Conservation (phyloP, 2,329 filamentous ascomycete genomes). For the Leptosphaerulina australis region DNA sequence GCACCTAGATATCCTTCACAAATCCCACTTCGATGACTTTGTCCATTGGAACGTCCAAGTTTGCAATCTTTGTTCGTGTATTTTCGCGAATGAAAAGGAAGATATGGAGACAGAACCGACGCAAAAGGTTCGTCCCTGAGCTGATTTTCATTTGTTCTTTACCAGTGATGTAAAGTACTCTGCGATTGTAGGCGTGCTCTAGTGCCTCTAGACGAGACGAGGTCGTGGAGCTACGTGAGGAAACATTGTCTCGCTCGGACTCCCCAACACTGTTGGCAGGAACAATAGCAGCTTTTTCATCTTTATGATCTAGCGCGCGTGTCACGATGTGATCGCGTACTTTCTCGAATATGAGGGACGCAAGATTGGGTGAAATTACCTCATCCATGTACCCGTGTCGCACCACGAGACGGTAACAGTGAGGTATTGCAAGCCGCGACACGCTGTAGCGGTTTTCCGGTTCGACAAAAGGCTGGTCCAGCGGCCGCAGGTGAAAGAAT, state of each 20-base stretch:
- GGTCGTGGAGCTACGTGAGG: conserved; percentile 30
- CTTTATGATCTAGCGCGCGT: conserved; percentile 37
- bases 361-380: conserved; percentile 69
- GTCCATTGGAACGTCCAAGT: conserved; percentile 64
- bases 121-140: conserved; percentile 49
- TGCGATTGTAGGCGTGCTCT: conserved; percentile 53
- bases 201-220: conserved; percentile 43
- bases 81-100: conserved; percentile 72
- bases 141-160: conserved; percentile 56
- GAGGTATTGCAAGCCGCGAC: conserved; percentile 57
- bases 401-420: conserved; percentile 71
- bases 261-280: conserved; percentile 10
- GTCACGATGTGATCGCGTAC: conserved; percentile 52
- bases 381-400: conserved; percentile 77
- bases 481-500: conserved; percentile 73
- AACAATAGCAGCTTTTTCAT: conserved; percentile 24
- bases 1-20: conserved; percentile 65
- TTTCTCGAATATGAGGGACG: conserved; percentile 60
- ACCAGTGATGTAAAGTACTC: conserved; percentile 62
- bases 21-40: conserved; percentile 72
- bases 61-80: conserved; percentile 69
- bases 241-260: conserved; percentile 1
- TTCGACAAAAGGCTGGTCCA: conserved; percentile 58
- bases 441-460: conserved; percentile 58
- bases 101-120: conserved; percentile 57